Evolutionary conservation across 306 rosid species (phyloP), one percentile per base, ranked within the genome.

Genomic region (Cucumis cinereus): DNA sequence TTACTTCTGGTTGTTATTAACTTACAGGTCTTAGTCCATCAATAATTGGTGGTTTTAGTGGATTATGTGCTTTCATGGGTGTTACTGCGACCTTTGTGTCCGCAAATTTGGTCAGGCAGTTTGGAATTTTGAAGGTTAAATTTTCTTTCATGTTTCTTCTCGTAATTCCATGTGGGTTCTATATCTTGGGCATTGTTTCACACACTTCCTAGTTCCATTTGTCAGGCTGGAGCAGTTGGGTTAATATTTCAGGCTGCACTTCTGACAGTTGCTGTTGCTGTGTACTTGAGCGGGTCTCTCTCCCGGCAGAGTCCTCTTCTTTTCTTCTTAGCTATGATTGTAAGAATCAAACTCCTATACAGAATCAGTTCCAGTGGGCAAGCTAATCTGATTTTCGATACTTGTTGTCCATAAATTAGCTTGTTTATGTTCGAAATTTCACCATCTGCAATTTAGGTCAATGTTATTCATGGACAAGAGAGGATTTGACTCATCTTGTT

Each of bases 31-130:
- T 92, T 67, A 88, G 86, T 81, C 98, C 97, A 75, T 90, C 96
- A 64, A 77, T 95, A 78, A 90, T 92, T 54, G 99, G 99, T 55
- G 92, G 93, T 5, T 95, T 95, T 78, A 95, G 91, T 54, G 97
- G 98, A 80, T 80, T 92, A 50, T 95, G 98, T 81, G 96, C 98
- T 79, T 80, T 89, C 59, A 92, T 95, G 98, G 97, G 98, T 81
- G 96, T 95, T 81, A 94, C 99, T 13, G 99, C 98, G 30, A 95
- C 98, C 75, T 95, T 92, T 80, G 86, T 95, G 52, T 90, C 99
- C 59, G 86, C 98, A n/a, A 84, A 82, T 81, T 84, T 95, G 81
- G 91, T 95, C 78, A 82, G 82, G 78, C 84, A 82, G 24, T 87
- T 95, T 70, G 99, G 98, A 82, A 89, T 95, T 82, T 81, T 95